phyloP scores from a whole-genome alignment of 2,329 filamentous ascomycete species.

The Tolypocladium nubicola region DNA sequence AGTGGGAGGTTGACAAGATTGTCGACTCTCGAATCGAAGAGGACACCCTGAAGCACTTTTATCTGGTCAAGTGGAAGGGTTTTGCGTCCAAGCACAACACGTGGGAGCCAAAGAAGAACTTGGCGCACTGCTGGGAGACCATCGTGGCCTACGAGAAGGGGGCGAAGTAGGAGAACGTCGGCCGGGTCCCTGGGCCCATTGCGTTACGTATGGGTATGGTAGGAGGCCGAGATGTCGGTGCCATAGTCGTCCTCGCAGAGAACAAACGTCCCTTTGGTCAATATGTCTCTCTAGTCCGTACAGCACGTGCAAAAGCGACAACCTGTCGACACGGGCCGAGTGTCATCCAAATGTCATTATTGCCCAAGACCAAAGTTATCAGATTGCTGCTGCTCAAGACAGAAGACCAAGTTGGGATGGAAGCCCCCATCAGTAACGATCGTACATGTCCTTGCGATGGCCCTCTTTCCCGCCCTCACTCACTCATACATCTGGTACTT shows the following conservation, averaged over 20 bases:
- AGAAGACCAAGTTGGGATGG: not conserved
- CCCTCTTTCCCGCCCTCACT: not conserved
- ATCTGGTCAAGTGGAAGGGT: conserved; percentile 43
- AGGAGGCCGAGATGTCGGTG: not conserved
- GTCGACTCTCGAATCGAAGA: conserved; percentile 27
- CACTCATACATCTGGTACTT: not conserved
- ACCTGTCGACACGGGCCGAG: no score
- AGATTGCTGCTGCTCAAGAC: not conserved
- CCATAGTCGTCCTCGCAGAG: not conserved
- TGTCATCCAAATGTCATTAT: not conserved
- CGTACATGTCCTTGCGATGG: not conserved
- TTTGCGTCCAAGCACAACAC: conserved; percentile 33
- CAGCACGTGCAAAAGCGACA: no score
- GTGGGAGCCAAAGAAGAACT: conserved; percentile 40
- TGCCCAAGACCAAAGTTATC: not conserved
- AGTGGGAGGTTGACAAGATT: conserved; percentile 39
- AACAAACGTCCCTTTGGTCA: not conserved
- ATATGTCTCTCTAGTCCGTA: no score
- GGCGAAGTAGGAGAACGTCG: not conserved
- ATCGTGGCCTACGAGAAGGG: conserved; percentile 25
- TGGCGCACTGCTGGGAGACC: conserved; percentile 25
- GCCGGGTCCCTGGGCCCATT: not conserved
- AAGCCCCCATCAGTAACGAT: not conserved
- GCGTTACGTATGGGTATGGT: not conserved
- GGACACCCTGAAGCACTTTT: conserved; percentile 27